These are phyloP conservation scores for Elsinoe fawcettii DNA, from an alignment of 2,329 filamentous ascomycete genomes.

Conservation along the genomic window DNA sequence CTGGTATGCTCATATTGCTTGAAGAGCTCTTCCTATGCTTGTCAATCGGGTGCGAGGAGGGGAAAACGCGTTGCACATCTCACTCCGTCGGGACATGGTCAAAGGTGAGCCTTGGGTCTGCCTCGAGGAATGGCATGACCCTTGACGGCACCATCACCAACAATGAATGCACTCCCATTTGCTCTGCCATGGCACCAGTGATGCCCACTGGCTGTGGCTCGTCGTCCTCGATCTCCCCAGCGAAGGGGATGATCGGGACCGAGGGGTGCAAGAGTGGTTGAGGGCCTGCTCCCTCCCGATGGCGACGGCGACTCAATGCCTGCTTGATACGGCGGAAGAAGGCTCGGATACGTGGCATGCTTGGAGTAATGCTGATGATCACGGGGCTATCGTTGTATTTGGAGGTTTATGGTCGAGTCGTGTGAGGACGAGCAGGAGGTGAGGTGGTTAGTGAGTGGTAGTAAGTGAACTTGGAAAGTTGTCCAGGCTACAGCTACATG, in stretches of 20 bases:
- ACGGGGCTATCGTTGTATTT: background rate
- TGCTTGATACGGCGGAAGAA: background rate
- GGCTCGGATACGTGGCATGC: background rate
- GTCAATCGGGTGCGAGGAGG: background rate
- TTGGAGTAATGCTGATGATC: background rate
- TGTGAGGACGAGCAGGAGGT: background rate
- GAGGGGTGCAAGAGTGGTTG: background rate
- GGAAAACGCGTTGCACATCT: background rate
- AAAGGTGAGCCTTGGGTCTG: background rate
- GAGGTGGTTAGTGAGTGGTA: background rate
- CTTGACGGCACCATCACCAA: background rate
- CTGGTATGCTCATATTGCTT: background rate
- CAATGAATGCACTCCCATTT: background rate
- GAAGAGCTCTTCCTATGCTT: background rate
- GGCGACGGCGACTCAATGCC: background rate
- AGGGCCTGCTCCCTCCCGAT: background rate
- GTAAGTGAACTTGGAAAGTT: background rate
- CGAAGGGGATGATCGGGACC: background rate
- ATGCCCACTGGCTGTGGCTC: background rate
- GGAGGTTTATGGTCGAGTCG: background rate
- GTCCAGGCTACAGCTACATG: background rate
- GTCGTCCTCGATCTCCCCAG: background rate
- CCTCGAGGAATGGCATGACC: background rate
- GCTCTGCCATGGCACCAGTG: background rate
- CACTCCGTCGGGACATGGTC: background rate